Evolutionary conservation across 257 asterid species (phyloP).

Genomic region (Coffea canephora): DNA sequence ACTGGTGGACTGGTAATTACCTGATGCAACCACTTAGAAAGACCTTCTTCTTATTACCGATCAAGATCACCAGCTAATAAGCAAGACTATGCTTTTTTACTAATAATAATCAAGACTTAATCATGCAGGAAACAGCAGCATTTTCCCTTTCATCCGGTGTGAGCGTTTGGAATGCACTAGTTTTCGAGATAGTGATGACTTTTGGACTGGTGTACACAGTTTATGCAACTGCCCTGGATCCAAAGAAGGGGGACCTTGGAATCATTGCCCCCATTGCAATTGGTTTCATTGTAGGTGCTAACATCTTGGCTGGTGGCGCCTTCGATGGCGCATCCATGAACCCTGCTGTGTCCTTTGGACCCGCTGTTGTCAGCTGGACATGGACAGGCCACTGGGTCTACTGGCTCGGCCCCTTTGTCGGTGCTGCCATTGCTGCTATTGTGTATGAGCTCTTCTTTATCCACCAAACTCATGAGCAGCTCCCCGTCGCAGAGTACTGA

Average conservation of each 20-base stretch:
- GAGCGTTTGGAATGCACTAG: conserved; percentile 52
- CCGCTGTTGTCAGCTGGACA: conserved; percentile 83
- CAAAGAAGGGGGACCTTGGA: conserved; percentile 75
- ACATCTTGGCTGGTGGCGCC: conserved; percentile 84
- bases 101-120: neutral
- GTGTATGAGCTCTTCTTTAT: conserved; percentile 61
- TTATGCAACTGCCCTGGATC: conserved; percentile 79
- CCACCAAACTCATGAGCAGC: conserved; percentile 54
- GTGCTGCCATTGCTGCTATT: conserved; percentile 62
- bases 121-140: conserved; percentile 62
- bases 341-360: conserved; percentile 89
- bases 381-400: conserved; percentile 84
- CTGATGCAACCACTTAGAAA: neutral
- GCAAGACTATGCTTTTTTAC: too few species aligned
- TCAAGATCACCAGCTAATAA: neutral
- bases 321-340: conserved; percentile 86
- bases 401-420: conserved; percentile 77
- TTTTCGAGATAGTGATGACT: conserved; percentile 84
- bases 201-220: conserved; percentile 84
- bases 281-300: conserved; percentile 85
- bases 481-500: conserved; percentile 55
- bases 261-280: conserved; percentile 79
- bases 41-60: neutral
- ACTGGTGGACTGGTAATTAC: conserved; percentile 69
- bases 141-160: conserved; percentile 69